phyloP scores from a whole-genome alignment of 2,329 filamentous ascomycete genomes.

The Aureobasidium sp. region DNA sequence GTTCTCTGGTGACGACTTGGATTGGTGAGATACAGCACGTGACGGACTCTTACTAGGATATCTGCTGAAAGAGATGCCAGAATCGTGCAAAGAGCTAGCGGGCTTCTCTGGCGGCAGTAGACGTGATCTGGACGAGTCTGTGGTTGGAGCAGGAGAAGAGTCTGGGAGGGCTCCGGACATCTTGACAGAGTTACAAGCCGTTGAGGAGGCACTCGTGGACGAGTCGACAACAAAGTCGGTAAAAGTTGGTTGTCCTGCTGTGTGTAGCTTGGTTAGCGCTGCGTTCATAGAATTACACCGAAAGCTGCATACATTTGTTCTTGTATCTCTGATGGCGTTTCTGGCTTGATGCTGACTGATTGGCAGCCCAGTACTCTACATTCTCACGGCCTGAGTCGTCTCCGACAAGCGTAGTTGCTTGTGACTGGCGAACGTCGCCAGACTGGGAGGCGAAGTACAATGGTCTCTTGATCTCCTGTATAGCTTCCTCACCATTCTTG shows the following conservation, averaged over 20 bases:
- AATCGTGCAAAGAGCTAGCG: not conserved
- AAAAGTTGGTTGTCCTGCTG: not conserved
- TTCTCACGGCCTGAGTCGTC: not conserved
- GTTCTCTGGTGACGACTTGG: not conserved
- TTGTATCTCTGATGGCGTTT: not conserved
- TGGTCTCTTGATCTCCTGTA: conserved; percentile 9
- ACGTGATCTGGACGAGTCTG: not conserved
- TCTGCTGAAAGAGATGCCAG: not conserved
- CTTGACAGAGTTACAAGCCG: not conserved
- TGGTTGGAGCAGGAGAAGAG: not conserved
- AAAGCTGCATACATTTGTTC: not conserved
- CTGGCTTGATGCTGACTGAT: not conserved
- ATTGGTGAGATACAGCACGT: not conserved
- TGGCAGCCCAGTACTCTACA: not conserved
- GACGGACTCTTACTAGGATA: not conserved
- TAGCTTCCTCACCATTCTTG: conserved; percentile 18
- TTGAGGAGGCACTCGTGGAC: not conserved
- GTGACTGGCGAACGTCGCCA: not conserved
- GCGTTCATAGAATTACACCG: not conserved
- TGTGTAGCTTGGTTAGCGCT: not conserved
- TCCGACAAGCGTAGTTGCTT: conserved; percentile 4
- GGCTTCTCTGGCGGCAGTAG: not conserved
- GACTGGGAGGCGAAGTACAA: conserved; percentile 9
- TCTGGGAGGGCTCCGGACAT: conserved; percentile 19
- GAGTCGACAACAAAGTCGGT: not conserved